Evolutionary conservation across 2,329 filamentous ascomycete species (phyloP).

Genomic region (Pseudocercospora vitis): DNA sequence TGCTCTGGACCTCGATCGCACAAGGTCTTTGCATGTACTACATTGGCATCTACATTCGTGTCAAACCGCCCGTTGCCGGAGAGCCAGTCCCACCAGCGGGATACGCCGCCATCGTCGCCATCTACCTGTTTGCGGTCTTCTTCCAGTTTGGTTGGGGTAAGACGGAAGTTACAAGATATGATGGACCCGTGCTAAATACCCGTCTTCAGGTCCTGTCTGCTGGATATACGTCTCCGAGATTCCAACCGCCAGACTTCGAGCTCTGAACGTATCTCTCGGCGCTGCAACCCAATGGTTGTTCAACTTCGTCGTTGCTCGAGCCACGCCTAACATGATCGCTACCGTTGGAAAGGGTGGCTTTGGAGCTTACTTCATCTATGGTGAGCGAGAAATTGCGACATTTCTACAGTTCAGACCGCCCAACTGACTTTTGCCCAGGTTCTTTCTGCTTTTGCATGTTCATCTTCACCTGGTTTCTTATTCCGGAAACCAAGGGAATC

Average conservation of each 20-base stretch:
- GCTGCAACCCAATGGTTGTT: conserved; percentile 67
- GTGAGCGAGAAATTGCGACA: conserved; percentile 40
- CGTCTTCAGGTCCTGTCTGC: conserved; percentile 53
- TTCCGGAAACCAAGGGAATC: conserved; percentile 56
- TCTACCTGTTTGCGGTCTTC: conserved; percentile 69
- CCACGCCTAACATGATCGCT: conserved; percentile 66
- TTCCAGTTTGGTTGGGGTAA: conserved; percentile 65
- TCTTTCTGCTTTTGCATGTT: conserved; percentile 66
- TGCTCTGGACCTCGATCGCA: conserved; percentile 47
- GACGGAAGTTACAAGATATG: not conserved
- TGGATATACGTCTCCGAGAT: conserved; percentile 72
- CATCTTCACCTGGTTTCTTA: conserved; percentile 61
- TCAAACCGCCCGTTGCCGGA: conserved; percentile 57
- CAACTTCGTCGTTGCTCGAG: conserved; percentile 70
- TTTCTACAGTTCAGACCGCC: conserved; percentile 23
- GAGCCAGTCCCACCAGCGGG: conserved; percentile 62
- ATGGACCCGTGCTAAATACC: not conserved
- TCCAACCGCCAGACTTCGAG: conserved; percentile 64
- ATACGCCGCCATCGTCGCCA: conserved; percentile 68
- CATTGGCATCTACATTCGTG: conserved; percentile 68
- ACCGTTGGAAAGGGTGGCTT: conserved; percentile 53
- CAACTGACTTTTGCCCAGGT: conserved; percentile 68
- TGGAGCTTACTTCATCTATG: conserved; percentile 44
- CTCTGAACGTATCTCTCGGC: conserved; percentile 66
- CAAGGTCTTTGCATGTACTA: conserved; percentile 65